Percentiles rank a stretch among this genome's conserved stretches.
phyloP scores from a whole-genome alignment of 805 yeast species.

The Candida arabinofermentans region DNA sequence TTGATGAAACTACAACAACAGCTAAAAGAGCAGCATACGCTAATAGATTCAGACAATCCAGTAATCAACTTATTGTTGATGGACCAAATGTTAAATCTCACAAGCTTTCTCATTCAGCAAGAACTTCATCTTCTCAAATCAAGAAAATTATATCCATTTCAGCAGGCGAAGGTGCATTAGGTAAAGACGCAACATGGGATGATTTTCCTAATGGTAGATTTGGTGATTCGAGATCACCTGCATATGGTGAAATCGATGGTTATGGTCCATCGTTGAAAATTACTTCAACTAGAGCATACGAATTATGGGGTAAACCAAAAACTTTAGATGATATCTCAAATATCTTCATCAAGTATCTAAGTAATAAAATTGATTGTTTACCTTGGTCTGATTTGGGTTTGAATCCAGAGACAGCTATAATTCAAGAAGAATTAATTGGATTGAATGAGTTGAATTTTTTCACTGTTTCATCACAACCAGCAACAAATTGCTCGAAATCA shows the following conservation, averaged over 20 bases:
- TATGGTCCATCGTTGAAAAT: conserved; percentile 90
- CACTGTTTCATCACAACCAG: conserved; percentile 95
- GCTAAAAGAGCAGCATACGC: conserved; percentile 37
- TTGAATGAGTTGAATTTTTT: conserved; percentile 72
- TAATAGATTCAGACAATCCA: conserved; percentile 27
- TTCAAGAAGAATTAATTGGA: conserved; percentile 84
- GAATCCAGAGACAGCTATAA: conserved; percentile 84
- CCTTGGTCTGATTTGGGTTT: conserved; percentile 93
- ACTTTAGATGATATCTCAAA: conserved; percentile 54
- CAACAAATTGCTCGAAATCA: conserved; percentile 73
- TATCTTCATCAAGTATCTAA: conserved; percentile 67
- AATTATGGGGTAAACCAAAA: conserved; percentile 79
- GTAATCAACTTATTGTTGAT: conserved; percentile 27
- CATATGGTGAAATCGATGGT: conserved; percentile 97
- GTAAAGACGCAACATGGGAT: conserved; percentile 94
- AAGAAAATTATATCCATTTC: conserved; percentile 71
- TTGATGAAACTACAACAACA: conserved; percentile 21
- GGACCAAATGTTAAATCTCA: conserved; percentile 12
- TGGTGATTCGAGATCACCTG: conserved; percentile 94
- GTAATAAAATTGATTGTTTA: conserved; percentile 67
- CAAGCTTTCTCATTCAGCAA: conserved; percentile 9
- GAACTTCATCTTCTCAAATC: conserved; percentile 34
- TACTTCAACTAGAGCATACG: conserved; percentile 58
- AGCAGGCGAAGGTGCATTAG: conserved; percentile 77
- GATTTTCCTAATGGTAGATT: conserved; percentile 95